Percentiles rank a stretch among this genome's conserved stretches.
Evolutionary conservation across 805 yeast species (phyloP).

Genomic region (Metschnikowia arizonensis): DNA sequence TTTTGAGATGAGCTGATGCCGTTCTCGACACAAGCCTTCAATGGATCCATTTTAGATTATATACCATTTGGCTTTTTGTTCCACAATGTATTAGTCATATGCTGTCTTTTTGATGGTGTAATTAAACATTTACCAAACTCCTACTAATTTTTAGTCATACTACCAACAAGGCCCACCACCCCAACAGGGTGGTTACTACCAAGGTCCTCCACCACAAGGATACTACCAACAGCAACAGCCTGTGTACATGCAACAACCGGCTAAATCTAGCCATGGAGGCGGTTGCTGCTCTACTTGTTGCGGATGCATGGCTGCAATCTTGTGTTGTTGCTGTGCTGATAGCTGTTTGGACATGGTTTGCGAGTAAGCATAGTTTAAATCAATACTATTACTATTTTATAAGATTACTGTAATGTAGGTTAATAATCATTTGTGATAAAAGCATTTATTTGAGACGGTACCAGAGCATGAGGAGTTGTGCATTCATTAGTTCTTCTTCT

Average conservation of each 20-base stretch:
- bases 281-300: conserved; percentile 25
- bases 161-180: conserved; percentile 15
- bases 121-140: neutral
- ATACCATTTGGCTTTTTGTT: neutral
- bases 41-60: no score
- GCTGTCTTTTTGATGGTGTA: neutral
- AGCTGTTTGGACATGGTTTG: conserved; percentile 17
- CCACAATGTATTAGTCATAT: neutral
- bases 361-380: neutral
- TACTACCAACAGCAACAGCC: conserved; percentile 35
- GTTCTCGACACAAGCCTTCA: no score
- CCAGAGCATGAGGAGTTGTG: no score
- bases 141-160: conserved; percentile 13
- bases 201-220: conserved; percentile 25
- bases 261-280: conserved; percentile 16
- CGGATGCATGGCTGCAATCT: conserved; percentile 21
- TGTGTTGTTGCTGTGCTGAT: conserved; percentile 23
- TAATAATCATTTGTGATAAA: neutral
- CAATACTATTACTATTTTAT: neutral
- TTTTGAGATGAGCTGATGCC: neutral
- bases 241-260: conserved; percentile 29
- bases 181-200: conserved; percentile 14
- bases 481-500: conserved; percentile 43
- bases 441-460: neutral
- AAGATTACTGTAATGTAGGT: neutral